These are phyloP conservation scores for Celoporthe dispersa DNA, from an alignment of 2,329 filamentous ascomycete genomes.

Conservation along the genomic window DNA sequence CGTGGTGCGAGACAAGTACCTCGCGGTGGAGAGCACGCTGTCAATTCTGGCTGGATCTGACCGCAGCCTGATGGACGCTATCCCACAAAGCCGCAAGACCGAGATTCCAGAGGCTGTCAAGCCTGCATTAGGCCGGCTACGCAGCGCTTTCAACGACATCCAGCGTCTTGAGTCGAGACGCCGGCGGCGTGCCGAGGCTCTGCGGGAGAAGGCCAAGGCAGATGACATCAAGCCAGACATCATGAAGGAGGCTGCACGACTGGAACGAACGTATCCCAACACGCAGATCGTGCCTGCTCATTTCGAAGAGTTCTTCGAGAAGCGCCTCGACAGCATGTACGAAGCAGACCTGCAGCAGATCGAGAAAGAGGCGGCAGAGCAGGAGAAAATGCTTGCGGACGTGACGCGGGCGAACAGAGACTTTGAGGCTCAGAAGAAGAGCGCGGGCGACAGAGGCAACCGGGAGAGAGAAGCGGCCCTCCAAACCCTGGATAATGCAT, in stretches of 20 bases:
- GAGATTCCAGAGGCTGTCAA: slow-evolving; percentile 82
- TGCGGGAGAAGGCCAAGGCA: slow-evolving; percentile 78
- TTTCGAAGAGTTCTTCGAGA: slow-evolving; percentile 90
- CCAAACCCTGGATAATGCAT: slow-evolving; percentile 87
- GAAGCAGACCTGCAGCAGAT: slow-evolving; percentile 76
- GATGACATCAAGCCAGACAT: slow-evolving; percentile 91
- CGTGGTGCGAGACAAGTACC: slow-evolving; percentile 77
- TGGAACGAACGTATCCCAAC: slow-evolving; percentile 85
- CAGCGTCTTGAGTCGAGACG: slow-evolving; percentile 80
- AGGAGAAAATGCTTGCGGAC: slow-evolving; percentile 71
- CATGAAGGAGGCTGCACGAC: slow-evolving; percentile 77
- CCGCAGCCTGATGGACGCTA: slow-evolving; percentile 81
- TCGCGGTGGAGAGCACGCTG: slow-evolving; percentile 74
- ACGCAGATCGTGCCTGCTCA: slow-evolving; percentile 85
- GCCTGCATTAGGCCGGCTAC: slow-evolving; percentile 74
- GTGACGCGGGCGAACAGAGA: slow-evolving; percentile 77
- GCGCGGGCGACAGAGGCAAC: slow-evolving; percentile 64
- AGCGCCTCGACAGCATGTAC: slow-evolving; percentile 75
- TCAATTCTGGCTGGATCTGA: slow-evolving; percentile 79
- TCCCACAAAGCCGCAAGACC: slow-evolving; percentile 81
- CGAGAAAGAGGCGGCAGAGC: slow-evolving; percentile 73
- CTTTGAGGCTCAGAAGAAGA: slow-evolving; percentile 74
- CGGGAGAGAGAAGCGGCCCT: slow-evolving; percentile 82
- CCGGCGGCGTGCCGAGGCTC: slow-evolving; percentile 75
- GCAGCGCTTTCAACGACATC: slow-evolving; percentile 83